A percentile compares a stretch with the other conserved stretches of the same genome.
Evolutionary conservation across 805 yeast species (phyloP).

Genomic region (Saccharomycopsis capsularis): DNA sequence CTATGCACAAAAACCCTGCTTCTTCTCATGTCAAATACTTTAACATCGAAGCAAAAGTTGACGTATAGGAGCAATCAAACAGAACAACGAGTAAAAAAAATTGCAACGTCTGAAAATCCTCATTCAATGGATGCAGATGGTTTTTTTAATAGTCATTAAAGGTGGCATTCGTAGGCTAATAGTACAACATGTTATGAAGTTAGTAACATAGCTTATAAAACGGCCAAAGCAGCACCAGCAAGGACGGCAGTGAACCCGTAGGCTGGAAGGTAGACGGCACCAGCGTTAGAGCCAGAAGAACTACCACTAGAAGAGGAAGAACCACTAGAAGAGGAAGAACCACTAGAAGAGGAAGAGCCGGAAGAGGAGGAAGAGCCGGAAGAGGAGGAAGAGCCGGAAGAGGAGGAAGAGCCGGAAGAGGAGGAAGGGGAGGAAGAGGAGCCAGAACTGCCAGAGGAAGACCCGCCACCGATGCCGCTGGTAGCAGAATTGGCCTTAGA

Average conservation of each 20-base stretch:
- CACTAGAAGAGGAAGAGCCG: neutral
- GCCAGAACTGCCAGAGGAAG: slow-evolving; percentile 3
- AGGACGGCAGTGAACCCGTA: slow-evolving; percentile 3
- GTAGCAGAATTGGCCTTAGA: slow-evolving; percentile 3
- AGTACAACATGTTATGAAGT: too few relatives aligned
- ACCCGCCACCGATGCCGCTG: neutral
- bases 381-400: neutral
- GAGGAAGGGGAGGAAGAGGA: slow-evolving; percentile 4
- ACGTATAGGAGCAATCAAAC: too few relatives aligned
- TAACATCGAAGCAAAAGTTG: too few relatives aligned
- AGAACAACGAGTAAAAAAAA: too few relatives aligned
- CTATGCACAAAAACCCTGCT: too few relatives aligned
- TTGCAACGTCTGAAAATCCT: too few relatives aligned
- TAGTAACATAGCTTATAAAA: neutral
- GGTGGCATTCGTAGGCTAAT: too few relatives aligned
- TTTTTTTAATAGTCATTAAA: too few relatives aligned
- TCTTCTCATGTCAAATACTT: too few relatives aligned
- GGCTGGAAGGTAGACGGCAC: neutral
- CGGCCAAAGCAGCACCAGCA: slow-evolving; percentile 8
- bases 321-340: neutral
- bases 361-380: neutral
- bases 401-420: neutral
- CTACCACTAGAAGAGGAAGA: neutral
- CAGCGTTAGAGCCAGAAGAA: slow-evolving; percentile 3
- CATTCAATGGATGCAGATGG: too few relatives aligned